These are phyloP conservation scores for Nakazawaea anatomiae DNA, from an alignment of 805 yeast species.

Conservation along the genomic window DNA sequence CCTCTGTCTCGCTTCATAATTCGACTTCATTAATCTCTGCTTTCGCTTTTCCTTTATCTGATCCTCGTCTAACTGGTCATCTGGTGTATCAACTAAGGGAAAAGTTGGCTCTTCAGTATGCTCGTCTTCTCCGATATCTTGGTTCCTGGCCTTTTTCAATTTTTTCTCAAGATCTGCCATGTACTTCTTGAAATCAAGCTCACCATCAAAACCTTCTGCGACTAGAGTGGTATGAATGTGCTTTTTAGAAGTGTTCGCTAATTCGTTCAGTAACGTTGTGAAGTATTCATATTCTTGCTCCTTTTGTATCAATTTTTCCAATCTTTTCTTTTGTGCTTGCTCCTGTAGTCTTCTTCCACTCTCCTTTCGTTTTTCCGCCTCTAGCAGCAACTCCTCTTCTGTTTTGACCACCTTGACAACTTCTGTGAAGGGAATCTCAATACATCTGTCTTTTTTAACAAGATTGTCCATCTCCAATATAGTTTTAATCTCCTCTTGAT, in stretches of 20 bases:
- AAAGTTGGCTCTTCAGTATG: conserved; percentile 47
- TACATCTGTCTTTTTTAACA: conserved; percentile 62
- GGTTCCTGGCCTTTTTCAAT: conserved; percentile 59
- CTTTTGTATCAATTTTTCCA: conserved; percentile 74
- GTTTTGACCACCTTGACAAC: conserved; percentile 65
- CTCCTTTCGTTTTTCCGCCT: conserved; percentile 76
- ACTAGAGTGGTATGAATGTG: conserved; percentile 51
- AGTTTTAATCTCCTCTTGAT: conserved; percentile 52
- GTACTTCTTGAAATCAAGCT: conserved; percentile 64
- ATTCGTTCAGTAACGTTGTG: conserved; percentile 45
- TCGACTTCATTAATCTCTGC: conserved; percentile 78
- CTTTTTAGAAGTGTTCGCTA: conserved; percentile 44
- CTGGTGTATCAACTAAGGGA: conserved; percentile 78
- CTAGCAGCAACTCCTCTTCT: conserved; percentile 73
- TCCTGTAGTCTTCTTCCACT: conserved; percentile 87
- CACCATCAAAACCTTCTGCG: conserved; percentile 74
- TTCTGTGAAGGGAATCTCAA: conserved; percentile 78
- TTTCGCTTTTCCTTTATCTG: conserved; percentile 81
- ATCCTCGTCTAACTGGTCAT: conserved; percentile 73
- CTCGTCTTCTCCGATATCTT: conserved; percentile 56
- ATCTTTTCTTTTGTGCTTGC: conserved; percentile 80
- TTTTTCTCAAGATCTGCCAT: conserved; percentile 59
- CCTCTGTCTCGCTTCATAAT: conserved; percentile 80
- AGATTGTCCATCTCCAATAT: conserved; percentile 58
- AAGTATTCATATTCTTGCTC: conserved; percentile 78